A percentile compares a stretch with the other conserved stretches of the same genome.
phyloP scores from a whole-genome alignment of 441 rosid species.

The Gossypium schwendimanii region DNA sequence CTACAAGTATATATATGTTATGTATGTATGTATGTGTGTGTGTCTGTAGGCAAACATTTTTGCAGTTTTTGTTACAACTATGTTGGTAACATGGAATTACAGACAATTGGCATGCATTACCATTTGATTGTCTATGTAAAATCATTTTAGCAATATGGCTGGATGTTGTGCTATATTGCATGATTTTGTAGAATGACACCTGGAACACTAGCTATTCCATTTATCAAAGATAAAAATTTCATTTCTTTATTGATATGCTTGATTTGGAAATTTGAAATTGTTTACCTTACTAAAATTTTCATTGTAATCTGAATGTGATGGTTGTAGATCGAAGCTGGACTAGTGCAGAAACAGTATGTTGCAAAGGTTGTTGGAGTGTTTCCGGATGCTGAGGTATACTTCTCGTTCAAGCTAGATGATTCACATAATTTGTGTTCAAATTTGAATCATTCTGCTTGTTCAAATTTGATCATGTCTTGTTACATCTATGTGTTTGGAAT shows the following conservation, averaged over 20 bases:
- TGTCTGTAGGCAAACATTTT: neutral
- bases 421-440: neutral
- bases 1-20: neutral
- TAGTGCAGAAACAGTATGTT: slow-evolving; percentile 65
- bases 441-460: neutral
- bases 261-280: neutral
- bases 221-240: neutral
- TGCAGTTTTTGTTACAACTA: neutral
- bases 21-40: neutral
- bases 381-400: slow-evolving; percentile 76
- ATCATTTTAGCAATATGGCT: neutral
- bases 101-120: neutral
- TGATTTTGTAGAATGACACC: neutral
- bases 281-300: neutral
- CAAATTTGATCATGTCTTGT: neutral
- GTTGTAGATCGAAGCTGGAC: slow-evolving; percentile 77
- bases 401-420: slow-evolving; percentile 6
- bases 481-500: too few relatives aligned
- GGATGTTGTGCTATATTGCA: neutral
- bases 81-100: neutral
- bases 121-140: neutral
- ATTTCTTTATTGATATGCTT: neutral
- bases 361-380: slow-evolving; percentile 76
- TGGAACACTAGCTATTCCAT: neutral
- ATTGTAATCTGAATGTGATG: slow-evolving; percentile 1